These are phyloP conservation scores for Myriosclerotinia duriaeana DNA, from an alignment of 2,329 filamentous ascomycete species.

Conservation along the genomic window DNA sequence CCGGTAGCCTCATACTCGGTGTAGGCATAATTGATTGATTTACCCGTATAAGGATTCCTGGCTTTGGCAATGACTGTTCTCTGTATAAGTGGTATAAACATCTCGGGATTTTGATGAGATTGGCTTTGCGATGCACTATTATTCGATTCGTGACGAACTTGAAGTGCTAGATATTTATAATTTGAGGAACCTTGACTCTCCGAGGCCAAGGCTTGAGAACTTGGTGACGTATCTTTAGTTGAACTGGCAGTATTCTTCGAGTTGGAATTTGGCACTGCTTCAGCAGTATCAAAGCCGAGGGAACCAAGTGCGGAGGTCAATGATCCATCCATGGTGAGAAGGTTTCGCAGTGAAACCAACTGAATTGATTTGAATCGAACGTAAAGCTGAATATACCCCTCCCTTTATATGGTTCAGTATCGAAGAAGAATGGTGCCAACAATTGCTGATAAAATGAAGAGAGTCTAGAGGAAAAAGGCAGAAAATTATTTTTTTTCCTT, in stretches of 20 bases:
- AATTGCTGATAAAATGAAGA: neutral
- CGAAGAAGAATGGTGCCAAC: neutral
- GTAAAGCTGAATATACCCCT: neutral
- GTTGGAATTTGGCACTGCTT: neutral
- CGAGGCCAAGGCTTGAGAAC: slow-evolving; percentile 4
- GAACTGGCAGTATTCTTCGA: neutral
- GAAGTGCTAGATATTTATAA: neutral
- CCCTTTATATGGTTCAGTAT: neutral
- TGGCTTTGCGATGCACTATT: neutral
- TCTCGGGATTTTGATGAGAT: neutral
- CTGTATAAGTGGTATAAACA: neutral
- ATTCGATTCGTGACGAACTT: neutral
- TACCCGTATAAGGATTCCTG: neutral
- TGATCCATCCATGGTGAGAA: neutral
- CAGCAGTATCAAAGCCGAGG: neutral
- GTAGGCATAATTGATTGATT: neutral
- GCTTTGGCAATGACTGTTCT: neutral
- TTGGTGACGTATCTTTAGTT: neutral
- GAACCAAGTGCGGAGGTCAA: neutral
- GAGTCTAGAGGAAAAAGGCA: neutral
- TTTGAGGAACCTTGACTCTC: neutral
- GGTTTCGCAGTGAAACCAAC: neutral
- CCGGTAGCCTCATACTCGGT: neutral
- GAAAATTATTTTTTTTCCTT: slow-evolving; percentile 2
- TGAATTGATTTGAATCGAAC: neutral